Evolutionary conservation across 2,329 filamentous ascomycete species (phyloP), one percentile per base, ranked within the genome.

Genomic region (Colletotrichum cuscutae): DNA sequence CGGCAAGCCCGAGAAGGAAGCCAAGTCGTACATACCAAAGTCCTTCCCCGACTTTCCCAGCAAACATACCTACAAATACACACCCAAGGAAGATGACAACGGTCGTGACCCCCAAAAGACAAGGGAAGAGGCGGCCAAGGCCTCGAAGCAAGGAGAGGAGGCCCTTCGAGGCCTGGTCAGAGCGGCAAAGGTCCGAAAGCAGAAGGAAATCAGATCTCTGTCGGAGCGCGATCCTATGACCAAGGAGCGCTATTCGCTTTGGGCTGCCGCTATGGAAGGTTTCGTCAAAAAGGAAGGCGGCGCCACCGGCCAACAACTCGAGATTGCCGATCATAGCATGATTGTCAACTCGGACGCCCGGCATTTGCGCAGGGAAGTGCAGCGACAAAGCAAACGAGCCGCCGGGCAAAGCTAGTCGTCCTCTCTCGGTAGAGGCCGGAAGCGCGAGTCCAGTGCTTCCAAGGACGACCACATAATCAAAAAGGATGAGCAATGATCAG

Each of bases 241-340:
- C 57, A 88, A 87, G 76, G 84, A 89, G 73, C 85, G 90, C 19
- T 89, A 91, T 76, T 82, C 87, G 7, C 81, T 90, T 5, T 92
- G 90, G 90, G 90, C 92, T 79, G 80, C 82, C 13, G 87, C 89
- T 1, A 92, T 92, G 89, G 85, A 86, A 63, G 86, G 87, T 53
- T 84, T 92, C 57, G 84, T 90, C 71, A 81, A 84, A 60, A 79
- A 81, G 24, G 78, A 79, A 65, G 77, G 80, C 65, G 77, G 82
- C 68, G 73, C 81, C 37, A 80, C 80, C 15, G 83, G 82, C 32
- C 79, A 84, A 53, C 80, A 84, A 54, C 80, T 84, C 22, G 89
- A 91, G 75, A 89, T 88, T 76, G 88, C 89, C 2, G 90, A 92
- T 71, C 86, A 90, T 76, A 91, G 89, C 77, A 90, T 91, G 84